Evolutionary conservation across 1,284 basidiomycete genomes (phyloP).

Genomic region (Ustilago esculenta): DNA sequence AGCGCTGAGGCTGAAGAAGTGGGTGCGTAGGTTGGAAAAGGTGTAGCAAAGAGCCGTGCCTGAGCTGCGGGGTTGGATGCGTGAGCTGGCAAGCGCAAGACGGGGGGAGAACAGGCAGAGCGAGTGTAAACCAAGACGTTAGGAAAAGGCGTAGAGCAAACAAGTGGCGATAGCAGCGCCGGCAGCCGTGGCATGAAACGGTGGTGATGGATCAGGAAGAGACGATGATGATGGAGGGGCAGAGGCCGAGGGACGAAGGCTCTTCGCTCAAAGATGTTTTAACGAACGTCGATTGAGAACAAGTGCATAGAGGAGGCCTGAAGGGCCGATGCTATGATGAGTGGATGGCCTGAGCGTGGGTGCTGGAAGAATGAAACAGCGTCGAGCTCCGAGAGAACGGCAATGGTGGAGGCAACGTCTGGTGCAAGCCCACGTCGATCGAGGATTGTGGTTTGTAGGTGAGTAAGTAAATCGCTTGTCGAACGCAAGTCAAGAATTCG

Average conservation of each 20-base stretch:
- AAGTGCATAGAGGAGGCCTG: too few relatives aligned
- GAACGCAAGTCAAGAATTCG: too few relatives aligned
- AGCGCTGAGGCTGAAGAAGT: background rate
- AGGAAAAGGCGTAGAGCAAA: constrained; percentile 1
- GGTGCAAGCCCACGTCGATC: constrained; percentile 13
- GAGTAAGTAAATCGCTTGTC: background rate
- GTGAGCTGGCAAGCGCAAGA: background rate
- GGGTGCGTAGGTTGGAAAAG: background rate
- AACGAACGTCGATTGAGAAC: too few relatives aligned
- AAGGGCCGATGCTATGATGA: background rate
- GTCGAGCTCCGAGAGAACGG: background rate
- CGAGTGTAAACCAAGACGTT: background rate
- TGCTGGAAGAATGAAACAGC: constrained; percentile 15
- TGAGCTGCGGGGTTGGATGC: background rate
- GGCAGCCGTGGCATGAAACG: constrained; percentile 32
- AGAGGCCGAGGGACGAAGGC: background rate
- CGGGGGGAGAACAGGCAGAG: background rate
- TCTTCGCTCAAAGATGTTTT: too few relatives aligned
- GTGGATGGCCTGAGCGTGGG: constrained; percentile 11
- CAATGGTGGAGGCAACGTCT: too few relatives aligned
- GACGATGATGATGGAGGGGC: background rate
- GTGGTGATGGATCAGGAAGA: background rate
- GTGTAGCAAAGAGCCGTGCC: background rate
- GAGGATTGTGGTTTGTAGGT: constrained; percentile 1
- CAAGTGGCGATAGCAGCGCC: constrained; percentile 29